Evolutionary conservation across 1,284 basidiomycete species (phyloP).

Genomic region (Ustilago nuda): DNA sequence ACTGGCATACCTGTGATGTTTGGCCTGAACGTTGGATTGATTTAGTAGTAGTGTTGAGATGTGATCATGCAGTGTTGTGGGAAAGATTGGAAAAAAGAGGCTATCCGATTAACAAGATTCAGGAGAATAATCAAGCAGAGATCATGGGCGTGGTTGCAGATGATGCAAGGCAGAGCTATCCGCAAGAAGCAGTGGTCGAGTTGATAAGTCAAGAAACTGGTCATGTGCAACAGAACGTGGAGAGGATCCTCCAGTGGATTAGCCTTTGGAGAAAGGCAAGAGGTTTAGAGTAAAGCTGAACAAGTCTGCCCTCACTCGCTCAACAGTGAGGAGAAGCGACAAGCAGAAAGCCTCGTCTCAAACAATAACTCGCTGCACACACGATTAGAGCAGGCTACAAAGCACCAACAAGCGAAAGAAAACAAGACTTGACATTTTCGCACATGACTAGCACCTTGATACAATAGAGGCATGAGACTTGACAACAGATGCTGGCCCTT

Average conservation of each 20-base stretch:
- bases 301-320: too few relatives aligned
- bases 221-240: slow-evolving; percentile 87
- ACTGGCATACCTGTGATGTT: slow-evolving; percentile 95
- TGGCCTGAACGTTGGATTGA: slow-evolving; percentile 98
- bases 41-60: slow-evolving; percentile 92
- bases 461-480: background rate
- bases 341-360: too few relatives aligned
- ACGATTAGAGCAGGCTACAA: background rate
- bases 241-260: slow-evolving; percentile 87
- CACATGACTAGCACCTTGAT: slow-evolving; percentile 2
- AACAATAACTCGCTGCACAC: too few relatives aligned
- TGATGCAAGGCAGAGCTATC: slow-evolving; percentile 88
- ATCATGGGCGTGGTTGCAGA: slow-evolving; percentile 94
- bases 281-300: slow-evolving; percentile 45
- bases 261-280: slow-evolving; percentile 78
- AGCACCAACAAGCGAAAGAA: background rate
- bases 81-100: slow-evolving; percentile 88
- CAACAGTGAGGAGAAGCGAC: too few relatives aligned
- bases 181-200: slow-evolving; percentile 85
- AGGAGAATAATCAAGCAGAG: slow-evolving; percentile 98
- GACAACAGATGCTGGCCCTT: slow-evolving; percentile 2
- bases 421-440: slow-evolving; percentile 11
- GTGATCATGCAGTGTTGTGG: slow-evolving; percentile 90
- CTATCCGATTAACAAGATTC: slow-evolving; percentile 91
- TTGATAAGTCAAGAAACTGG: slow-evolving; percentile 82